Conservation (phyloP, 495 filamentous ascomycete genomes). For the Aeminium ludgeri region DNA sequence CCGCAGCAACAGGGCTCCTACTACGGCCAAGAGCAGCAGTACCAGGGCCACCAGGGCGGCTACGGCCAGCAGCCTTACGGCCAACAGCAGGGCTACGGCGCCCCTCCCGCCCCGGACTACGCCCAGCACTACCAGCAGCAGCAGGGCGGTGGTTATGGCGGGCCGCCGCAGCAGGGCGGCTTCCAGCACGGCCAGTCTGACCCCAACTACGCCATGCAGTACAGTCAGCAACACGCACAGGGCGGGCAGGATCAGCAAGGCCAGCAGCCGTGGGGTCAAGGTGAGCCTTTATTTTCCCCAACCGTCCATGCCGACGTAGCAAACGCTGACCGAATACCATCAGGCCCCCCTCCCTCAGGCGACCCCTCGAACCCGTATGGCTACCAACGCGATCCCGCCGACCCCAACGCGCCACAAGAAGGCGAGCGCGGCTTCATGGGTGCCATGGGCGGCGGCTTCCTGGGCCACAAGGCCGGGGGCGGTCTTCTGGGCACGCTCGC, state of each 20-base stretch:
- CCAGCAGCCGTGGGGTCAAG: slow-evolving; percentile 14
- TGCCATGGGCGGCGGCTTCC: slow-evolving; percentile 20
- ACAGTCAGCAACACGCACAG: slow-evolving; percentile 19
- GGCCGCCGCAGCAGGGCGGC: slow-evolving; percentile 31
- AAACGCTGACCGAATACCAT: slow-evolving; percentile 9
- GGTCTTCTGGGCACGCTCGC: slow-evolving; percentile 24
- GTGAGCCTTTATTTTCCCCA: slow-evolving; percentile 16
- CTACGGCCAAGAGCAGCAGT: no score
- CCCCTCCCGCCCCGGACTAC: no score
- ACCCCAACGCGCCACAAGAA: slow-evolving; percentile 18
- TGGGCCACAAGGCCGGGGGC: slow-evolving; percentile 12
- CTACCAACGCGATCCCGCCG: slow-evolving; percentile 16
- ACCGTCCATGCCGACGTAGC: no score
- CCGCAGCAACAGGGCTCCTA: slow-evolving; percentile 15
- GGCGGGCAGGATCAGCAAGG: slow-evolving; percentile 14
- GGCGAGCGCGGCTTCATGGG: slow-evolving; percentile 24
- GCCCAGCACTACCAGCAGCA: slow-evolving; percentile 27
- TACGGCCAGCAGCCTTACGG: slow-evolving; percentile 19
- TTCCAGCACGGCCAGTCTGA: slow-evolving; percentile 33
- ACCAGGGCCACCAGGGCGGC: no score
- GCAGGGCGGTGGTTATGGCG: slow-evolving; percentile 27
- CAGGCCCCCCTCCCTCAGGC: slow-evolving; percentile 15
- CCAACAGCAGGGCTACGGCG: slow-evolving; percentile 17
- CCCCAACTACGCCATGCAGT: no score
- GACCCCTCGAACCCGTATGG: slow-evolving; percentile 16